These are phyloP conservation scores for Ettlia oleoabundans DNA, from an alignment of 139 green algal genomes.

Conservation along the genomic window DNA sequence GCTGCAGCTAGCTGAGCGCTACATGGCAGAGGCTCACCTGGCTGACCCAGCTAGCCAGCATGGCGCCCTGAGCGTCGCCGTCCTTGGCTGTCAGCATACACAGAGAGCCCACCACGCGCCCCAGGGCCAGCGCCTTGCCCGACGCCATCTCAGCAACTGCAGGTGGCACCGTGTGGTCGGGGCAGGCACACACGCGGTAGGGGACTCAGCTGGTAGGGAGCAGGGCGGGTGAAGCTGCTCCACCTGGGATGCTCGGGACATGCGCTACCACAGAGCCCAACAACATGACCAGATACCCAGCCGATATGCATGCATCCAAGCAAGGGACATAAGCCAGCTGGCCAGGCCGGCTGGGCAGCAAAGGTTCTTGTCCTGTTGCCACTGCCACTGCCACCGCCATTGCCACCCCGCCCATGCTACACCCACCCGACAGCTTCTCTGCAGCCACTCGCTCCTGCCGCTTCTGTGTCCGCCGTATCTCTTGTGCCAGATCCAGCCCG, in stretches of 20 bases:
- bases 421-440: constrained; percentile 34
- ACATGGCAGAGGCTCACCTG: too few relatives aligned
- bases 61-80: constrained; percentile 82
- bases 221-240: too few relatives aligned
- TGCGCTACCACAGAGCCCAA: too few relatives aligned
- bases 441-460: constrained; percentile 26
- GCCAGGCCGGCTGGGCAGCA: too few relatives aligned
- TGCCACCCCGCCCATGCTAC: not conserved
- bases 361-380: too few relatives aligned
- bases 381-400: too few relatives aligned
- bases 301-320: too few relatives aligned
- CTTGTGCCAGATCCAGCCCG: constrained; percentile 86
- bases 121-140: constrained; percentile 78
- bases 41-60: constrained; percentile 94
- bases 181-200: not conserved
- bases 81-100: constrained; percentile 85
- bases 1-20: too few relatives aligned
- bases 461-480: constrained; percentile 68
- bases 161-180: not conserved
- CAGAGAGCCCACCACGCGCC: constrained; percentile 90
- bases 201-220: too few relatives aligned
- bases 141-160: constrained; percentile 46
- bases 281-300: too few relatives aligned
- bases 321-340: too few relatives aligned
- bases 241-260: too few relatives aligned